A percentile compares a stretch with the other conserved stretches of the same genome.
Evolutionary conservation across 2,329 filamentous ascomycete genomes (phyloP).

Genomic region (Paraconiothyrium sp.): DNA sequence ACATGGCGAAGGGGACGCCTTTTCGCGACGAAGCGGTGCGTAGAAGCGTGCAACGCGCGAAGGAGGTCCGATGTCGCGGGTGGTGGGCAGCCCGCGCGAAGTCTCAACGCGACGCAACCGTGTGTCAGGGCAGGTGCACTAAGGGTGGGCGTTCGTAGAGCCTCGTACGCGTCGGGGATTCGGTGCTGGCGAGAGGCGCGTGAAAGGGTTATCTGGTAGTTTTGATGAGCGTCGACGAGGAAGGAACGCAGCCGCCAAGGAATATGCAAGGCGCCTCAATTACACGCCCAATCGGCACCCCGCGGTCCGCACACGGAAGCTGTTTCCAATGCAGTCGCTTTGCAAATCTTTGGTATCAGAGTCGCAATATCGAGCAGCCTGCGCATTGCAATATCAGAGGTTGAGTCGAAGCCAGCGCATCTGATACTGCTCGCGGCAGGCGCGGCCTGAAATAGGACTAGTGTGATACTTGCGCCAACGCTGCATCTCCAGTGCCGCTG

Average conservation of each 20-base stretch:
- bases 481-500: slow-evolving; percentile 4
- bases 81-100: slow-evolving; percentile 18
- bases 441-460: not conserved
- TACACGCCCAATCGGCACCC: not conserved
- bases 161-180: slow-evolving; percentile 1
- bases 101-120: slow-evolving; percentile 23
- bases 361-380: not conserved
- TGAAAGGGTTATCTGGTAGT: slow-evolving; percentile 20
- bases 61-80: slow-evolving; percentile 29
- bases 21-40: slow-evolving; percentile 45
- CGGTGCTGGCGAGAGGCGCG: slow-evolving; percentile 14
- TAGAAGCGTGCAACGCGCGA: slow-evolving; percentile 46
- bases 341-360: not conserved
- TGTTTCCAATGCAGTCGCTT: not conserved
- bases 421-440: not conserved
- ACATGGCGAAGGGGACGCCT: slow-evolving; percentile 38
- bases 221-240: slow-evolving; percentile 37
- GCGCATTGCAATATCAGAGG: not conserved
- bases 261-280: slow-evolving; percentile 22
- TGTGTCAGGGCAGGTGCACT: slow-evolving; percentile 24
- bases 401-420: not conserved
- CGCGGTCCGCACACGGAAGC: not conserved
- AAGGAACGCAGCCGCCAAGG: slow-evolving; percentile 39
- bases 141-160: not conserved
- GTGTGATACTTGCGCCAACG: not conserved